These are phyloP conservation scores for Rhinocladiella similis DNA, from an alignment of 2,329 filamentous ascomycete species.

Conservation along the genomic window DNA sequence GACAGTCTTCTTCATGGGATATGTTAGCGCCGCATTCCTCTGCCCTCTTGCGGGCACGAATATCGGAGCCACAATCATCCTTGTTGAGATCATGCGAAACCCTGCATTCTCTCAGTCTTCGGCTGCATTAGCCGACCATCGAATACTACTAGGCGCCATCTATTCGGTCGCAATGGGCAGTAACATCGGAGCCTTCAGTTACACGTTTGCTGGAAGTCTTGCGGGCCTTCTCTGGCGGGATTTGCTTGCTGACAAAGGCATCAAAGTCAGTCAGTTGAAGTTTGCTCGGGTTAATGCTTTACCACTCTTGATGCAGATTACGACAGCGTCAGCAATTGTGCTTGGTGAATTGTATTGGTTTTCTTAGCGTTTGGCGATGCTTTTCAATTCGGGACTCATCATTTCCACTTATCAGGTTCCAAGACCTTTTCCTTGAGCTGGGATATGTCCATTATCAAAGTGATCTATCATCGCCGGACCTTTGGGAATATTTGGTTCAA, in stretches of 20 bases:
- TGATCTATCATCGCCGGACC: no score
- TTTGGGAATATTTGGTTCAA: no score
- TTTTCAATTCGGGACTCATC: background rate
- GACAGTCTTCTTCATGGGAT: constrained; percentile 30
- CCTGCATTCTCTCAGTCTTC: constrained; percentile 19
- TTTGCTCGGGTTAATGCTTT: constrained; percentile 28
- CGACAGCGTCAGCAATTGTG: constrained; percentile 25
- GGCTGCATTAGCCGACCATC: constrained; percentile 15
- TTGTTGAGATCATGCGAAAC: constrained; percentile 31
- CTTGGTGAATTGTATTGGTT: constrained; percentile 30
- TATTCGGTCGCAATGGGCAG: constrained; percentile 30
- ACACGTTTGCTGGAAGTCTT: constrained; percentile 30
- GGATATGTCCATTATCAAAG: no score
- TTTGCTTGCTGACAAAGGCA: constrained; percentile 26
- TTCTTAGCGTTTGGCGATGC: background rate
- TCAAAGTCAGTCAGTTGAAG: constrained; percentile 25
- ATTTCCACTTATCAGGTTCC: no score
- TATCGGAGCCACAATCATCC: constrained; percentile 31
- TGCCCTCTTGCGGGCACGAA: constrained; percentile 30
- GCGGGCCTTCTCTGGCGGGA: constrained; percentile 28
- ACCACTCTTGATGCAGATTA: constrained; percentile 28
- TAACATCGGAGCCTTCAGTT: constrained; percentile 31
- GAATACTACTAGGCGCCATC: constrained; percentile 22
- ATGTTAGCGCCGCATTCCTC: constrained; percentile 27
- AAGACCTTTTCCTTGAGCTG: no score